phyloP scores from a whole-genome alignment of 2,329 filamentous ascomycete species.

The Colletotrichum camelliae region DNA sequence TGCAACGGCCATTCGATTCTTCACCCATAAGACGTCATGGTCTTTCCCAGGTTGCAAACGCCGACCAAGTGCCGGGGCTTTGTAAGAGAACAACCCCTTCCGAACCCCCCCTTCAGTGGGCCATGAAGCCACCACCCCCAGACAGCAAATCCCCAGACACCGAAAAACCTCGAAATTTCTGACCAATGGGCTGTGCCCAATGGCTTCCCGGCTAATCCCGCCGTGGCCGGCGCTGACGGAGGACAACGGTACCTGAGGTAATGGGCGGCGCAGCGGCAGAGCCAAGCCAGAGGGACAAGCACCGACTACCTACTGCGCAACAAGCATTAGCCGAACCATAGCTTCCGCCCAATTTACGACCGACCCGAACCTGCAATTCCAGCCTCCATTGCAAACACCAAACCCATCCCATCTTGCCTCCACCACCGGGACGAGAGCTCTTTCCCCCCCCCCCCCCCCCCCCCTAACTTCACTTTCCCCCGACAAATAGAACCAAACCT shows the following conservation, averaged over 20 bases:
- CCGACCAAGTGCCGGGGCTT: background rate
- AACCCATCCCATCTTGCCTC: background rate
- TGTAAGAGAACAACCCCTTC: background rate
- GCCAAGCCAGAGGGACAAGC: background rate
- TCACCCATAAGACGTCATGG: background rate
- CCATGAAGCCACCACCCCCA: constrained; percentile 6
- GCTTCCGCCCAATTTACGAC: background rate
- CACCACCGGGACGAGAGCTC: background rate
- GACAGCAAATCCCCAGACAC: background rate
- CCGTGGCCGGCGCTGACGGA: constrained; percentile 13
- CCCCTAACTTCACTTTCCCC: background rate
- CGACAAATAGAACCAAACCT: background rate
- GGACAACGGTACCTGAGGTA: constrained; percentile 15
- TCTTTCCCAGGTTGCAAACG: background rate
- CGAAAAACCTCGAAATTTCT: background rate
- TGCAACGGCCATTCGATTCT: background rate
- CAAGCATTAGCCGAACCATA: background rate
- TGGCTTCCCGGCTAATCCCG: constrained; percentile 21
- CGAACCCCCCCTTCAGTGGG: constrained; percentile 9
- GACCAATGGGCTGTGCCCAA: constrained; percentile 4
- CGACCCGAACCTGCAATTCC: background rate
- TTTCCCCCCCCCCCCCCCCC: background rate
- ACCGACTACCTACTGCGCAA: background rate
- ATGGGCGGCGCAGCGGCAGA: background rate
- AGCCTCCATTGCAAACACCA: background rate